phyloP scores from a whole-genome alignment of 2,329 filamentous ascomycete genomes.

The Monosporascus sp. region DNA sequence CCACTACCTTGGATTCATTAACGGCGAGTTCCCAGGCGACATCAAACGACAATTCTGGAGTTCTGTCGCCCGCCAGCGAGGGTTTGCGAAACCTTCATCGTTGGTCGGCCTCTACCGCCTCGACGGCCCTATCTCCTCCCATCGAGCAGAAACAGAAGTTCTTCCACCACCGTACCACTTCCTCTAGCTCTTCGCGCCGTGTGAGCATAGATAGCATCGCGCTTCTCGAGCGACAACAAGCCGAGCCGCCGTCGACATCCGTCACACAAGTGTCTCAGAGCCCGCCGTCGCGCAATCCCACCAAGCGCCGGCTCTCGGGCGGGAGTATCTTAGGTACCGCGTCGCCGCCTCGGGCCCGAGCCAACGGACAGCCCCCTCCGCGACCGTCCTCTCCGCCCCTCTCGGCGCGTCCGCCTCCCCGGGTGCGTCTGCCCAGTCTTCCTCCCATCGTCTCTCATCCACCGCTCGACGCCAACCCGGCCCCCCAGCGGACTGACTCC shows the following conservation, averaged over 20 bases:
- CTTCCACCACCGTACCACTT: constrained; percentile 21
- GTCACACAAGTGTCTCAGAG: constrained; percentile 4
- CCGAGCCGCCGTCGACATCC: constrained; percentile 1
- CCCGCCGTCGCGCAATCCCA: constrained; percentile 22
- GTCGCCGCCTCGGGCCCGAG: constrained; percentile 1
- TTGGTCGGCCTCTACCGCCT: constrained; percentile 49
- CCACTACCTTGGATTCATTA: background rate
- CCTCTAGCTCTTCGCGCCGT: constrained; percentile 33
- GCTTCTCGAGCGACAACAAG: constrained; percentile 17
- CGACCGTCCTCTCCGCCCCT: constrained; percentile 26
- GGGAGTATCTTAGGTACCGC: constrained; percentile 11
- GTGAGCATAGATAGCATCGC: constrained; percentile 40
- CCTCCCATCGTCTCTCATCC: constrained; percentile 38
- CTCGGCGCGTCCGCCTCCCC: constrained; percentile 14
- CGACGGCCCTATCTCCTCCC: constrained; percentile 29
- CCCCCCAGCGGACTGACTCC: constrained; percentile 9
- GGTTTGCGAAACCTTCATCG: constrained; percentile 45
- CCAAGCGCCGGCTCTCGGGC: constrained; percentile 22
- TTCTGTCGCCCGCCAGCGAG: constrained; percentile 29
- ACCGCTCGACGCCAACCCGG: constrained; percentile 29
- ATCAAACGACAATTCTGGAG: background rate
- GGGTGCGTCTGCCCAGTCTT: constrained; percentile 27
- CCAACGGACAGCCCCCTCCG: constrained; percentile 17
- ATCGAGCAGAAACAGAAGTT: constrained; percentile 11
- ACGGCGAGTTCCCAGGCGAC: background rate